phyloP scores from a whole-genome alignment of 225 moss, liverwort and hornwort genomes.

The Polytrichum commune region DNA sequence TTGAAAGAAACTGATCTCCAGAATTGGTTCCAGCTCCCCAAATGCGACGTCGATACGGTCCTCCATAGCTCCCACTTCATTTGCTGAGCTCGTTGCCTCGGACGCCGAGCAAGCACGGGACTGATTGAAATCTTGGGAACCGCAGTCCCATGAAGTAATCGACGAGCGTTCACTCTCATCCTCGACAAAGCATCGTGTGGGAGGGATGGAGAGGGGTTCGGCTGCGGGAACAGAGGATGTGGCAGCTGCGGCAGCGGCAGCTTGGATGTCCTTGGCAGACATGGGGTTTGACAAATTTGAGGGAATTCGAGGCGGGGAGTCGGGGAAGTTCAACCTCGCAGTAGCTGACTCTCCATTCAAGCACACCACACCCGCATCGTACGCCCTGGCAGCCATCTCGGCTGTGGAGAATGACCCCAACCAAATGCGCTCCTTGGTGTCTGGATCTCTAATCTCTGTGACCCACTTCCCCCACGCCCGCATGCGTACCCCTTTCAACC shows the following conservation, averaged over 20 bases:
- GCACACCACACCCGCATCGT: no score
- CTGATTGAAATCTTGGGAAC: not conserved
- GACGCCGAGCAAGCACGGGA: not conserved
- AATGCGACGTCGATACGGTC: not conserved
- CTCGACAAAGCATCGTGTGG: no score
- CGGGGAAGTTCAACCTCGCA: not conserved
- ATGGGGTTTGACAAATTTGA: not conserved
- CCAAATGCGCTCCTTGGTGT: constrained; percentile 2
- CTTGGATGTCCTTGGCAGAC: constrained; percentile 10
- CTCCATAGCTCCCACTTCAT: not conserved
- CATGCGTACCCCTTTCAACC: constrained; percentile 10
- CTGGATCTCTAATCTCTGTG: constrained; percentile 6
- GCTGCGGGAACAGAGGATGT: not conserved
- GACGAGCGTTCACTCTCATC: no score
- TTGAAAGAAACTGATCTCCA: not conserved
- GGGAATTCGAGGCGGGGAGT: constrained; percentile 12
- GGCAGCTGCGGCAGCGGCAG: constrained; percentile 9
- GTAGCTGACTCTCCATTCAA: not conserved
- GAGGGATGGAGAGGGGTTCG: not conserved
- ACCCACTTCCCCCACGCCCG: constrained; percentile 17
- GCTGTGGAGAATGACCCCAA: not conserved
- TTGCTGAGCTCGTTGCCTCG: not conserved
- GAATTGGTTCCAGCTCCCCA: not conserved
- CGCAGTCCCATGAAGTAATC: not conserved
- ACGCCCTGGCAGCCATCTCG: no score